Percentiles rank a stretch among this genome's conserved stretches.
These are phyloP conservation scores for Waltergamsia citrina DNA, from an alignment of 2,329 filamentous ascomycete species.

Conservation along the genomic window DNA sequence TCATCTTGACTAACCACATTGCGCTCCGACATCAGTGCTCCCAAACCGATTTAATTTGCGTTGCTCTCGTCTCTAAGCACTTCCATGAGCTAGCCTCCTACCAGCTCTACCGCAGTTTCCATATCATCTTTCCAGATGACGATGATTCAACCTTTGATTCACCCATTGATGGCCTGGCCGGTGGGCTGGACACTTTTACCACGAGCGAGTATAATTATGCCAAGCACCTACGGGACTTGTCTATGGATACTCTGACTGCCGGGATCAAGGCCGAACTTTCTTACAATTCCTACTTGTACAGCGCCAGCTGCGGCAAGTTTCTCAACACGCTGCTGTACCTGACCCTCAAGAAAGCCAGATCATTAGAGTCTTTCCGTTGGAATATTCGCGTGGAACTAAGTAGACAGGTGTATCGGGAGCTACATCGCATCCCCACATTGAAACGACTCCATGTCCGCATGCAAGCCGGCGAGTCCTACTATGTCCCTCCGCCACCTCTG, in stretches of 20 bases:
- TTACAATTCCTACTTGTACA: slow-evolving; percentile 45
- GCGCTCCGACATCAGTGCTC: slow-evolving; percentile 30
- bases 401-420: slow-evolving; percentile 43
- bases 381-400: slow-evolving; percentile 55
- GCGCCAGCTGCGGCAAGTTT: slow-evolving; percentile 50
- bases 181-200: slow-evolving; percentile 50
- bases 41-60: slow-evolving; percentile 42
- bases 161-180: slow-evolving; percentile 46
- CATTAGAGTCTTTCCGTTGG: slow-evolving; percentile 33
- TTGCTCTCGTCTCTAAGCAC: slow-evolving; percentile 47
- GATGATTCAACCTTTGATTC: slow-evolving; percentile 41
- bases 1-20: not conserved
- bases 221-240: slow-evolving; percentile 43
- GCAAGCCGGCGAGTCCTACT: slow-evolving; percentile 47
- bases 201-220: slow-evolving; percentile 57
- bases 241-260: slow-evolving; percentile 43
- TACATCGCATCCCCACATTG: slow-evolving; percentile 44
- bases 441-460: slow-evolving; percentile 47
- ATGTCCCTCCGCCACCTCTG: slow-evolving; percentile 37
- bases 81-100: slow-evolving; percentile 49
- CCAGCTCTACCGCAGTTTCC: slow-evolving; percentile 49
- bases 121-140: slow-evolving; percentile 52
- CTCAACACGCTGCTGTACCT: slow-evolving; percentile 51
- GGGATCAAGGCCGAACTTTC: slow-evolving; percentile 42
- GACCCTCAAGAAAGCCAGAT: slow-evolving; percentile 30